phyloP scores from a whole-genome alignment of 202 grass and related monocot species.

The Sporobolus alterniflorus region DNA sequence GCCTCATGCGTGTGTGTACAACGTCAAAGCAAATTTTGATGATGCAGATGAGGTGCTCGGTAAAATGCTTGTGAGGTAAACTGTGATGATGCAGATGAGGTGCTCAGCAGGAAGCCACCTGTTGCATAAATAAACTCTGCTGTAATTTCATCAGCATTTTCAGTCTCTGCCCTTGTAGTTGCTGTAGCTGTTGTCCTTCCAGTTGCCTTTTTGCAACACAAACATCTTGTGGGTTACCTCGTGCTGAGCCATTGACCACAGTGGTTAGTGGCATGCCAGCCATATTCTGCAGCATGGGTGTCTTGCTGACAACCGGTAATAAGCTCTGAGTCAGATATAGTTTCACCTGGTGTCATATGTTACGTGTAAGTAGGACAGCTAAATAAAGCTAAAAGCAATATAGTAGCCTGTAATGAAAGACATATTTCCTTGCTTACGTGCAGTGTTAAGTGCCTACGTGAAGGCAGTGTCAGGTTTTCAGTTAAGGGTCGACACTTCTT shows the following conservation, averaged over 20 bases:
- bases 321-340: conserved; percentile 35
- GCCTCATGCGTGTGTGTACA: no score
- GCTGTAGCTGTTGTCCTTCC: conserved; percentile 59
- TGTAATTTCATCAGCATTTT: conserved; percentile 46
- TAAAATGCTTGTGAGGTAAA: no score
- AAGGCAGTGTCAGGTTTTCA: conserved; percentile 75
- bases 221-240: conserved; percentile 41
- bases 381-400: background rate
- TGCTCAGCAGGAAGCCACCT: conserved; percentile 27
- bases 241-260: conserved; percentile 53
- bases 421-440: conserved; percentile 10
- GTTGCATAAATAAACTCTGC: conserved; percentile 52
- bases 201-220: conserved; percentile 74
- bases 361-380: background rate
- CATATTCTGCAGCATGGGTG: conserved; percentile 59
- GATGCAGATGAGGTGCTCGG: no score
- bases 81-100: no score
- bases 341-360: background rate
- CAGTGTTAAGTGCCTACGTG: conserved; percentile 90
- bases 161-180: conserved; percentile 70
- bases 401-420: background rate
- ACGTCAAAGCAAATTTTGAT: no score
- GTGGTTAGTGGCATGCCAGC: conserved; percentile 56
- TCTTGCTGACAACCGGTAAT: conserved; percentile 52
- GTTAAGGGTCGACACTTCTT: conserved; percentile 70